Conservation (phyloP, 208 protist species). For the Strigomonas culicis region DNA sequence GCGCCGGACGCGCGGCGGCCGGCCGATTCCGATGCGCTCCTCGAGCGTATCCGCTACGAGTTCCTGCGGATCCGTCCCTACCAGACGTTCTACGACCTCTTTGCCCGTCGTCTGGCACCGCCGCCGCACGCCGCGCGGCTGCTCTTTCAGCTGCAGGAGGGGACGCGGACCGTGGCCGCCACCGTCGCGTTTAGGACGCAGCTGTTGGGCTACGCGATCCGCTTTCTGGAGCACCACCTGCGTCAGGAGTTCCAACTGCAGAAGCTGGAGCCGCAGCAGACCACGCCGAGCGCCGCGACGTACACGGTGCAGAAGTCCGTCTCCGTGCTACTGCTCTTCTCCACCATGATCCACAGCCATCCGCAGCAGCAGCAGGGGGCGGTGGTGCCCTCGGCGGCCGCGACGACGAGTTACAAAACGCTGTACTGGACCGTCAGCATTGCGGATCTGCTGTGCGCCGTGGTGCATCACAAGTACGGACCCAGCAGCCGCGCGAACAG, state of each 20-base stretch:
- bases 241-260: not conserved
- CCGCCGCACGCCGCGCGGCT: too few species aligned
- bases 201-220: constrained; percentile 5
- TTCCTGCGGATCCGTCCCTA: too few species aligned
- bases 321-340: not conserved
- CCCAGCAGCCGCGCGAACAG: not conserved
- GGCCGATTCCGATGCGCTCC: too few species aligned
- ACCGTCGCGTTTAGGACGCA: not conserved
- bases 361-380: not conserved
- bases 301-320: not conserved
- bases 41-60: too few species aligned
- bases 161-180: not conserved
- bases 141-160: not conserved
- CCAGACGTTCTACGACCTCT: too few species aligned
- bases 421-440: not conserved
- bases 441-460: too few species aligned
- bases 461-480: too few species aligned
- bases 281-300: not conserved
- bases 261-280: not conserved
- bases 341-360: not conserved
- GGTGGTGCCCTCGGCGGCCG: not conserved
- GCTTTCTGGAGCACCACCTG: constrained; percentile 9
- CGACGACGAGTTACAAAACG: not conserved
- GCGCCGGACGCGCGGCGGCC: too few species aligned
- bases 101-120: too few species aligned